These are phyloP conservation scores for Hibiscus tridactylites DNA, from an alignment of 345 rosid genomes.

Conservation along the genomic window DNA sequence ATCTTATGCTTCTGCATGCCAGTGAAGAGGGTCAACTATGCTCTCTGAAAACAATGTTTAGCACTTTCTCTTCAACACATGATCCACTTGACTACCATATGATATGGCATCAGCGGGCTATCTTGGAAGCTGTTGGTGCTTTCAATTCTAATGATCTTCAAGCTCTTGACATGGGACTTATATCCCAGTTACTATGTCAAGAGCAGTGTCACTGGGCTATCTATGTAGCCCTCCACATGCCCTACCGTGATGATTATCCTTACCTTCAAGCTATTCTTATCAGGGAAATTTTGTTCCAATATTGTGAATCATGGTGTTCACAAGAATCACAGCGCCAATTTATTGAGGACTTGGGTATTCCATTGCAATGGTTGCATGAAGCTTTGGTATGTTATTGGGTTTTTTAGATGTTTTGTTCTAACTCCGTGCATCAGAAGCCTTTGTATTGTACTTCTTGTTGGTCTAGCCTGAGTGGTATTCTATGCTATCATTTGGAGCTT, in stretches of 20 bases:
- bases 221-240: conserved; percentile 86
- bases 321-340: conserved; percentile 63
- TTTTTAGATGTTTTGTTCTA: conserved; percentile 12
- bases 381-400: conserved; percentile 56
- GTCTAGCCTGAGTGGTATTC: background rate
- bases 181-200: conserved; percentile 73
- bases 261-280: conserved; percentile 61
- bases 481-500: background rate
- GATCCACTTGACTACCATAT: conserved; percentile 98
- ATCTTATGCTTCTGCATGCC: conserved; percentile 94
- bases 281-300: conserved; percentile 81
- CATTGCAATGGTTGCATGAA: conserved; percentile 84
- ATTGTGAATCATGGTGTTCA: conserved; percentile 85
- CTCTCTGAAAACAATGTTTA: conserved; percentile 73
- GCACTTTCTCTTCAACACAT: conserved; percentile 75
- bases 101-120: conserved; percentile 92
- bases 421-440: conserved; percentile 5
- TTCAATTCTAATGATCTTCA: conserved; percentile 78
- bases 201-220: conserved; percentile 95
- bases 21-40: conserved; percentile 48
- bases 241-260: conserved; percentile 61
- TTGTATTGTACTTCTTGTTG: conserved; percentile 4
- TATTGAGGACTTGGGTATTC: conserved; percentile 70
- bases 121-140: conserved; percentile 73
- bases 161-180: conserved; percentile 81